Evolutionary conservation across 176 grass and related monocot species (phyloP), one percentile per base, ranked within the genome.

Genomic region (Oryza meridionalis): DNA sequence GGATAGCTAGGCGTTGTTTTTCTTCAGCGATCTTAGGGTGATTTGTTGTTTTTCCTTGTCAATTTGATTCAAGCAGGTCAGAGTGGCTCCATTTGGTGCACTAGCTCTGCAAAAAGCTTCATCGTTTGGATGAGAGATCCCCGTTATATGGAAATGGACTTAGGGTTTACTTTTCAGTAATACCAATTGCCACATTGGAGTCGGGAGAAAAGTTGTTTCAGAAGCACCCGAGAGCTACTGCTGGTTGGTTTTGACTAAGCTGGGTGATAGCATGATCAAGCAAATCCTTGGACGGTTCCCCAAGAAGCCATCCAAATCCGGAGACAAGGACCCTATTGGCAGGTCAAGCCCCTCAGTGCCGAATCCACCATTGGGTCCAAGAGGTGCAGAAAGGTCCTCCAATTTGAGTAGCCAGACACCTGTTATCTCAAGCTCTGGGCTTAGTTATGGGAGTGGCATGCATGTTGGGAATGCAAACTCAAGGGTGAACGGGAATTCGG

Each of bases 261-360:
- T 70, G n/a, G 64, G 70, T 12, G 82, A 74, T 76, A 94, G 77
- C 11, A 94, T 94, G 92, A 94, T 94, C 77, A 94, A 94, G 84
- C 90, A 92, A 79, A 82, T 94, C 67, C 83, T 94, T 70, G 90
- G 90, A 15, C 79, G 86, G 81, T 89, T 94, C 81, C 92, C 92
- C 6, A 92, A 92, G 84, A 94, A 94, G 84, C 65, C 72, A 4
- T 92, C 90, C 73, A 92, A 94, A 78, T 94, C 87, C 0, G 84
- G 90, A 26, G 92, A 94, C 74, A 94, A 88, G 82, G 92, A 92
- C 70, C 64, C 42, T 6, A 82, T 70, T 62, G 86, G 84, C 65
- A 77, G 87, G 42, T 67, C 90, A 35, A 85, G 81, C 42, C 62
- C 90, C 67, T 76, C 81, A 2, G 88, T 70, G 17, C 51, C 63